Conservation (phyloP, 108 stramenopile species). For the Craspedostauros australis region DNA sequence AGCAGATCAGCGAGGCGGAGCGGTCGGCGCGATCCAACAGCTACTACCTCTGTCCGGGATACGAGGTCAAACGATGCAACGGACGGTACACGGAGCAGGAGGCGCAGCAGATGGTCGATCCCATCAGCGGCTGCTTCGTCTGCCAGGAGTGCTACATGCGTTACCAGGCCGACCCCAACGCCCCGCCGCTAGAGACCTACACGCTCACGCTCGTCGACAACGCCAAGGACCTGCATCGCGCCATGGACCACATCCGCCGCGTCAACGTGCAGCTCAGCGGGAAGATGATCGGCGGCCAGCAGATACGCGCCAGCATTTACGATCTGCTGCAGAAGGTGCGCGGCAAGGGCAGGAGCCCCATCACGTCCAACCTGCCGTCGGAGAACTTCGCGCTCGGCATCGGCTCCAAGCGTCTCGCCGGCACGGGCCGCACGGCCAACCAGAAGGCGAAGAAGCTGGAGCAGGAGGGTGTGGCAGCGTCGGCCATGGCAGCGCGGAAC, state of each 20-base stretch:
- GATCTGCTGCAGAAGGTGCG: constrained; percentile 86
- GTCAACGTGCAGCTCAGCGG: constrained; percentile 70
- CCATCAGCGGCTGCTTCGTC: constrained; percentile 66
- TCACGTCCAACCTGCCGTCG: constrained; percentile 81
- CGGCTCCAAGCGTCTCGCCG: constrained; percentile 79
- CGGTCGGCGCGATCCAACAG: constrained; percentile 54
- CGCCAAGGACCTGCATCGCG: constrained; percentile 56
- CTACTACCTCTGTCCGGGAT: constrained; percentile 82
- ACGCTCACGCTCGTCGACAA: constrained; percentile 77
- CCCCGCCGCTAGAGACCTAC: constrained; percentile 51
- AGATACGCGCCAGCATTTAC: constrained; percentile 68
- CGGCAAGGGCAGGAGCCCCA: constrained; percentile 46
- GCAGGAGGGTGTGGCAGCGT: constrained; percentile 58
- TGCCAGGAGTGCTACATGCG: constrained; percentile 72
- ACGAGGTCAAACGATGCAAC: constrained; percentile 67
- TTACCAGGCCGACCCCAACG: constrained; percentile 63
- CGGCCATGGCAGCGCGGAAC: constrained; percentile 31
- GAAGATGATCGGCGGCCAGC: constrained; percentile 64
- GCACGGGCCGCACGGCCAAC: constrained; percentile 85
- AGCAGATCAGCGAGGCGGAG: constrained; percentile 66
- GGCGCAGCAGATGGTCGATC: constrained; percentile 75
- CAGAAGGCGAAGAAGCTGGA: constrained; percentile 64
- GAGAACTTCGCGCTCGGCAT: constrained; percentile 82
- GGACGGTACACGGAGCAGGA: constrained; percentile 81
- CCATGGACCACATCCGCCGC: constrained; percentile 74